These are phyloP conservation scores for Agapanthus africanus DNA, from an alignment of 106 monocot species.

Conservation along the genomic window DNA sequence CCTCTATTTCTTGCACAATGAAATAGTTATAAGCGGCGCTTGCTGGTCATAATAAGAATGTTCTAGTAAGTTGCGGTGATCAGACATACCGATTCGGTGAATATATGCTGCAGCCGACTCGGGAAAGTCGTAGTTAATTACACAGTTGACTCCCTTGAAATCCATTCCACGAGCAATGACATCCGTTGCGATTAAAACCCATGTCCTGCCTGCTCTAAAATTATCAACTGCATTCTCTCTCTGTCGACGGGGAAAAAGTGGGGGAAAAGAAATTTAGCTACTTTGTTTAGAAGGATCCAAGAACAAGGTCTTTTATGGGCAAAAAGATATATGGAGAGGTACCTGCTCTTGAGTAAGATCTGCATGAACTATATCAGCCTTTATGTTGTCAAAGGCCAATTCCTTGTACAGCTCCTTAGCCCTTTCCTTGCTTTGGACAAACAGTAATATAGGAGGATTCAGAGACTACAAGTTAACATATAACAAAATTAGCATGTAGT, in stretches of 20 bases:
- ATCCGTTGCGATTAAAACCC: conserved; percentile 98
- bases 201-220: conserved; percentile 80
- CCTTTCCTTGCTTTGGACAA: conserved; percentile 98
- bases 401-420: conserved; percentile 91
- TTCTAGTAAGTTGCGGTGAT: too few relatives aligned
- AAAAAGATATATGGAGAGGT: conserved; percentile 3
- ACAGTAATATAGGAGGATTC: conserved; percentile 89
- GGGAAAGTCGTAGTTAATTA: conserved; percentile 97
- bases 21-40: too few relatives aligned
- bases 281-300: not conserved
- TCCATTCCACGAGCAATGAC: conserved; percentile 94
- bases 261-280: not conserved
- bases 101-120: conserved; percentile 94
- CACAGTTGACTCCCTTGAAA: conserved; percentile 94
- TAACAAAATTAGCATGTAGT: too few relatives aligned
- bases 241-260: conserved; percentile 22
- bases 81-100: conserved; percentile 95
- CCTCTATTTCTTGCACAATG: too few relatives aligned
- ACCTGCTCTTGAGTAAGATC: conserved; percentile 81
- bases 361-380: conserved; percentile 92
- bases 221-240: conserved; percentile 92
- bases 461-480: conserved; percentile 39
- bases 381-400: conserved; percentile 85
- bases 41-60: too few relatives aligned
- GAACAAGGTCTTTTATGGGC: conserved; percentile 13